A percentile compares a stretch with the other conserved stretches of the same genome.
These are phyloP conservation scores for Arthonia radiata DNA, from an alignment of 495 filamentous ascomycete species.

Conservation along the genomic window DNA sequence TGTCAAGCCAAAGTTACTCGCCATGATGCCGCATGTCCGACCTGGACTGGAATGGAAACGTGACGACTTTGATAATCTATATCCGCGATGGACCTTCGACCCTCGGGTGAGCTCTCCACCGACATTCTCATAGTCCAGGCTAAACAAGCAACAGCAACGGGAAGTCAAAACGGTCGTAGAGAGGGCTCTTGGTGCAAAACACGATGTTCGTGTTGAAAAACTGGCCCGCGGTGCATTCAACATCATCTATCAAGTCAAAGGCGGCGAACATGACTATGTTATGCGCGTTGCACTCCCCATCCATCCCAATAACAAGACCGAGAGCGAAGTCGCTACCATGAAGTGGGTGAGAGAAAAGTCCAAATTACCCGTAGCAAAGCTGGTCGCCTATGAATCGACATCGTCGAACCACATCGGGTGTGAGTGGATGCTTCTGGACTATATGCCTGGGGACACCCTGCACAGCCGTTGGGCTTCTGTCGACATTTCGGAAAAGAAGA, in stretches of 20 bases:
- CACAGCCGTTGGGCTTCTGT: constrained; percentile 18
- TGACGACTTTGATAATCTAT: too few species aligned
- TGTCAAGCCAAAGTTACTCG: too few species aligned
- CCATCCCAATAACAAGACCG: constrained; percentile 23
- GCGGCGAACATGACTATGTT: constrained; percentile 15
- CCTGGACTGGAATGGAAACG: too few species aligned
- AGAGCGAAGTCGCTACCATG: constrained; percentile 31
- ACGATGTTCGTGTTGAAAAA: too few species aligned
- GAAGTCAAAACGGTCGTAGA: constrained; percentile 14
- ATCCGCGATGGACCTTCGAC: too few species aligned
- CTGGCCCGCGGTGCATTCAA: too few species aligned
- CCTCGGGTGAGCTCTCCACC: too few species aligned
- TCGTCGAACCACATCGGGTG: constrained; percentile 23
- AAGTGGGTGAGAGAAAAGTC: constrained; percentile 19
- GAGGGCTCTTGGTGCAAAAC: constrained; percentile 13
- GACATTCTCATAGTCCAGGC: too few species aligned
- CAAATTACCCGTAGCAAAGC: constrained; percentile 24
- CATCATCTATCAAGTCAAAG: too few species aligned
- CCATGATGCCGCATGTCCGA: too few species aligned
- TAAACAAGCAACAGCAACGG: too few species aligned
- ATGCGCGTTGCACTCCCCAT: constrained; percentile 30
- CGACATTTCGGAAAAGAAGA: constrained; percentile 14
- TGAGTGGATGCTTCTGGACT: constrained; percentile 35
- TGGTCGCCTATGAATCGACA: constrained; percentile 23
- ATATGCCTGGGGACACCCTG: constrained; percentile 18